phyloP scores from a whole-genome alignment of 306 rosid genomes.

The Trifolium fragiferum region DNA sequence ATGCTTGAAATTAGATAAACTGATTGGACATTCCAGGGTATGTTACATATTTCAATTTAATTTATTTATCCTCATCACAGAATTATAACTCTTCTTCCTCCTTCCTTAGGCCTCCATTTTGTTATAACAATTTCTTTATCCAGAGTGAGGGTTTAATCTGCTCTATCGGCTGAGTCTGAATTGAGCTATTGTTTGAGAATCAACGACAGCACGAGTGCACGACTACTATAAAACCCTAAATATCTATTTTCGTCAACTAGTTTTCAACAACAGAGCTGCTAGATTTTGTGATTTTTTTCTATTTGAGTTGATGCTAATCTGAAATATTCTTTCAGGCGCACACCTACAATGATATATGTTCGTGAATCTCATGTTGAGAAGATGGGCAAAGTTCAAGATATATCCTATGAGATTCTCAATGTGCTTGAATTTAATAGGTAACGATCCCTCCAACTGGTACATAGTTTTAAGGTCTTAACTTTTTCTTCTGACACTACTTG shows the following conservation, averaged over 20 bases:
- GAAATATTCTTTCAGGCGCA: slow-evolving; percentile 66
- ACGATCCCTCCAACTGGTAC: slow-evolving; percentile 3
- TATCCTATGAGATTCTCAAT: slow-evolving; percentile 84
- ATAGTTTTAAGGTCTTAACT: slow-evolving; percentile 1
- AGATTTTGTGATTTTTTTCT: slow-evolving; percentile 35
- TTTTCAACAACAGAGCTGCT: slow-evolving; percentile 31
- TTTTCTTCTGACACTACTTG: slow-evolving; percentile 36
- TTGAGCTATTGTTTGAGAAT: slow-evolving; percentile 30
- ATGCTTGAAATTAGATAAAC: too few species aligned
- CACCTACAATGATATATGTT: slow-evolving; percentile 85
- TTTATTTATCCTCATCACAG: too few species aligned
- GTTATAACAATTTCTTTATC: neutral
- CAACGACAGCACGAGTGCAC: slow-evolving; percentile 1
- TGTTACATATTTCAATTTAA: too few species aligned
- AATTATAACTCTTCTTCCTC: too few species aligned
- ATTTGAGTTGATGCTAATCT: slow-evolving; percentile 40
- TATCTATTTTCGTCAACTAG: slow-evolving; percentile 19
- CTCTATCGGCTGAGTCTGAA: neutral
- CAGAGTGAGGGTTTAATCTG: neutral
- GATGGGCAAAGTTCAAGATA: slow-evolving; percentile 75
- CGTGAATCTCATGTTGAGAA: slow-evolving; percentile 92
- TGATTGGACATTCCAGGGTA: too few species aligned
- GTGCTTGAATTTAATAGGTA: slow-evolving; percentile 97
- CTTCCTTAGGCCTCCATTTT: neutral
- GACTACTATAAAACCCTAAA: slow-evolving; percentile 1